These are phyloP conservation scores for Candida awuae DNA, from an alignment of 805 yeast species.

Conservation along the genomic window DNA sequence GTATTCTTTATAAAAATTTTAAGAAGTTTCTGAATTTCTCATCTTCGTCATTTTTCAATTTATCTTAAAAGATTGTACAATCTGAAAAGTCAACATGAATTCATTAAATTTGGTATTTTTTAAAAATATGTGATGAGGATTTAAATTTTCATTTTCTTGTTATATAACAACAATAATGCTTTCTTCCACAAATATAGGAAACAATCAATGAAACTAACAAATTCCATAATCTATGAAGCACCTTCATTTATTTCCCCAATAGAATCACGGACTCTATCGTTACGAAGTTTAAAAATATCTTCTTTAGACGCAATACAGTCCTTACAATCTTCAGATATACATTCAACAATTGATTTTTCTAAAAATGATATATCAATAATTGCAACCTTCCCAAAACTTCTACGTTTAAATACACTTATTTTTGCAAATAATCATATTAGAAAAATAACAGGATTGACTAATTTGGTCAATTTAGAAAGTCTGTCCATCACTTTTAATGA, in stretches of 20 bases:
- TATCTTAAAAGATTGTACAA: no score
- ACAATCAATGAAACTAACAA: conserved; percentile 52
- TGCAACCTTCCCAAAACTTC: conserved; percentile 38
- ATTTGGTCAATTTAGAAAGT: conserved; percentile 36
- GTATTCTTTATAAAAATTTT: background rate
- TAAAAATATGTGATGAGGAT: no score
- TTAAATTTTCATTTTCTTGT: no score
- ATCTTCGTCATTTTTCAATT: no score
- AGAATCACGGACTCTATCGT: conserved; percentile 34
- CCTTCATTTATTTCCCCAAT: conserved; percentile 44
- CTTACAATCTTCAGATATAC: conserved; percentile 28
- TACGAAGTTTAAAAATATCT: conserved; percentile 35
- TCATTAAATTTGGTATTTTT: no score
- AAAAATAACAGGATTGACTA: conserved; percentile 29
- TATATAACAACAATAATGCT: no score
- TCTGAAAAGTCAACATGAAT: no score
- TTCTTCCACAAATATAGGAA: no score
- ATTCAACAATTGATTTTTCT: conserved; percentile 61
- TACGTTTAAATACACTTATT: conserved; percentile 44
- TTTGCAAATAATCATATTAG: conserved; percentile 56
- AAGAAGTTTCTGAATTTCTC: no score
- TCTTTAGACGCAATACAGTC: conserved; percentile 36
- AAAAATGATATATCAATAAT: conserved; percentile 61
- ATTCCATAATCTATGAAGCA: conserved; percentile 41
- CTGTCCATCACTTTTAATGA: conserved; percentile 47